A percentile compares a stretch with the other conserved stretches of the same genome.
These are phyloP conservation scores for Aspergillus melleus DNA, from an alignment of 2,329 filamentous ascomycete species.

Conservation along the genomic window DNA sequence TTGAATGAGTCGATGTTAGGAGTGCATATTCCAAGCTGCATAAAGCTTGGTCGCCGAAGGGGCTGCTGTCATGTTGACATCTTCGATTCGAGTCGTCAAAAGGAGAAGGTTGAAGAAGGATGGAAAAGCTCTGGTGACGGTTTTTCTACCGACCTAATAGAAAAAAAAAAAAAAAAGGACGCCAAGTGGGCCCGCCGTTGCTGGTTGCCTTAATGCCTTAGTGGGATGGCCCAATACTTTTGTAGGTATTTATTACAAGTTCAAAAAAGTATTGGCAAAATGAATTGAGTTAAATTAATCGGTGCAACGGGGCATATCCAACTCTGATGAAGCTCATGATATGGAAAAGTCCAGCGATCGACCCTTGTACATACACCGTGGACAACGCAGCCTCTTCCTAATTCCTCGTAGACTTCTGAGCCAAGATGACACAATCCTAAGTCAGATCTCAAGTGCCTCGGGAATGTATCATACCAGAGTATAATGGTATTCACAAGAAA, in stretches of 20 bases:
- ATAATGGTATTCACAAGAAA: not conserved
- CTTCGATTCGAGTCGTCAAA: not conserved
- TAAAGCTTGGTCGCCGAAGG: not conserved
- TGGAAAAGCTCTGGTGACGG: not conserved
- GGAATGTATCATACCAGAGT: too few relatives aligned
- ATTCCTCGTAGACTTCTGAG: not conserved
- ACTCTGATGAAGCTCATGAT: not conserved
- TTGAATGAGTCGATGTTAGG: not conserved
- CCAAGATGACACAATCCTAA: not conserved
- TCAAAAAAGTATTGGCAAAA: not conserved
- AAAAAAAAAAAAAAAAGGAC: constrained; percentile 3
- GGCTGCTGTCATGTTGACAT: not conserved
- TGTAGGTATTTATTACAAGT: not conserved
- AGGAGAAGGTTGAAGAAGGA: not conserved
- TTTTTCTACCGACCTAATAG: constrained; percentile 1
- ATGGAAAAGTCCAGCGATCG: not conserved
- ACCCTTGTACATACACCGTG: not conserved
- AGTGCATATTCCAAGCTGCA: constrained; percentile 2
- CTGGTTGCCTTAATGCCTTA: constrained; percentile 9
- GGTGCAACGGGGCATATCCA: not conserved
- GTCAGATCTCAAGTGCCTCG: not conserved
- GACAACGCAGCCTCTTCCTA: not conserved
- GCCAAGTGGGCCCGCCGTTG: constrained; percentile 1
- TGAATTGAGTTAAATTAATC: not conserved
- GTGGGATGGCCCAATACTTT: not conserved